A percentile compares a stretch with the other conserved stretches of the same genome.
These are phyloP conservation scores for Bipolaris oryzae DNA, from an alignment of 2,329 filamentous ascomycete species.

Conservation along the genomic window DNA sequence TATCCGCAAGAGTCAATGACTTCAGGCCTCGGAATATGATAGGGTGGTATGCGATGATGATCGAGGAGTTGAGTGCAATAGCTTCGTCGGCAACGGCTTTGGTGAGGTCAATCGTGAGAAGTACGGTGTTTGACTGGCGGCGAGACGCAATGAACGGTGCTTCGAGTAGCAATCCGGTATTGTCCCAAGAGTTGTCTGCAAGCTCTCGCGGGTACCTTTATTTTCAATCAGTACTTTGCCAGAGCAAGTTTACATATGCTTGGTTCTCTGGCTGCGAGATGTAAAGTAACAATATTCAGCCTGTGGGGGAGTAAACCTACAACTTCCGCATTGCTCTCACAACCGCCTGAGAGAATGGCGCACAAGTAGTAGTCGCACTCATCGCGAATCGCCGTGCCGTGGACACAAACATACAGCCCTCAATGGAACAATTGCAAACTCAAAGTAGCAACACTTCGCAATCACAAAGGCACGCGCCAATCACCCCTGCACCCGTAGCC, in stretches of 20 bases:
- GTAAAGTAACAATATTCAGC: not conserved
- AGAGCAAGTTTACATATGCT: not conserved
- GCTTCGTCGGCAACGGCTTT: slow-evolving; percentile 89
- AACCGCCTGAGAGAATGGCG: slow-evolving; percentile 70
- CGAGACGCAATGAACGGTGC: slow-evolving; percentile 65
- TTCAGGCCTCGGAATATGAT: slow-evolving; percentile 96
- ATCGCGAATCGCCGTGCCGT: slow-evolving; percentile 50
- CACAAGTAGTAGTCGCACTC: slow-evolving; percentile 51
- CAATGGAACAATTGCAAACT: slow-evolving; percentile 1
- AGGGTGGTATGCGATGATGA: slow-evolving; percentile 92
- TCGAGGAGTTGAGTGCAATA: slow-evolving; percentile 73
- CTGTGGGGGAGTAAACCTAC: slow-evolving; percentile 56
- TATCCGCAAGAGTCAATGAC: slow-evolving; percentile 79
- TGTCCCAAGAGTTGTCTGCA: slow-evolving; percentile 91
- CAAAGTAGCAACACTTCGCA: slow-evolving; percentile 8
- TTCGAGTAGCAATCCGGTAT: slow-evolving; percentile 83
- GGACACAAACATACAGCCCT: slow-evolving; percentile 41
- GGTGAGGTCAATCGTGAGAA: slow-evolving; percentile 91
- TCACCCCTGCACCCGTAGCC: slow-evolving; percentile 17
- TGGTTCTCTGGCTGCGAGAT: not conserved
- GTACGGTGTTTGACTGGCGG: slow-evolving; percentile 67
- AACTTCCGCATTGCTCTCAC: slow-evolving; percentile 79
- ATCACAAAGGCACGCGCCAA: slow-evolving; percentile 6
- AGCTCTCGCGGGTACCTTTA: slow-evolving; percentile 83
- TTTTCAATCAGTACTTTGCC: slow-evolving; percentile 8